Evolutionary conservation across 441 rosid genomes (phyloP), one percentile per base, ranked within the genome.

Genomic region (Omphalea diandra): DNA sequence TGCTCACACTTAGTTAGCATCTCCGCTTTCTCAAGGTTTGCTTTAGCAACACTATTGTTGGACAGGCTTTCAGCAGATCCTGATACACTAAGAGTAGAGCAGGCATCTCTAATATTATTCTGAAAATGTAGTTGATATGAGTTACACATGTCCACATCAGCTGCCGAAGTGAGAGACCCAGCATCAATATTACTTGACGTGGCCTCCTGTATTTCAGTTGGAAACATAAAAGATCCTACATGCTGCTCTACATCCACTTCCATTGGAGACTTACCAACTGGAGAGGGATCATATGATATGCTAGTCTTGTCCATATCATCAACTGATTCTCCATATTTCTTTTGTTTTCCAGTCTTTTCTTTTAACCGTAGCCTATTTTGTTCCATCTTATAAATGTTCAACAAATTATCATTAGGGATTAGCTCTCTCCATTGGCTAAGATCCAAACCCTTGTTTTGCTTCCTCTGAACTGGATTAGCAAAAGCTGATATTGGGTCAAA

Each of bases 381-480:
- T 74, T 64, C 71, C 60, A 40, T 41, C 62, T 63, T 57, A 68
- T 52, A 68, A 50, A 68, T 53, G 57, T 53, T 40, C 33, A 75
- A 71, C 60, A 76, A 44, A 79, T 52, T 73, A 69, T 87, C 73
- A 64, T 77, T 80, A 24, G 69, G 43, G 29, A 73, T 36, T 57
- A 79, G 26, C 75, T 87, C 88, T 79, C 78, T 86, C 90, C 94
- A 85, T 61, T 44, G 70, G 36, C 80, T 80, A 63, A 90, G 79
- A 77, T 87, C 76, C 83, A 91, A 75, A 59, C 64, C 70, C 57
- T 77, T 84, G 72, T 79, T 91, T 84, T 85, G 87, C 80, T 87
- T 94, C 88, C 90, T 86, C 73, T 78, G 80, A 9, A 92, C 82
- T 15, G 94, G 94, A 68, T 81, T 72, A 66, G 97, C 97, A 75